Evolutionary conservation across 306 rosid genomes (phyloP), one percentile per base, ranked within the genome.

Genomic region (Vigna radiata): DNA sequence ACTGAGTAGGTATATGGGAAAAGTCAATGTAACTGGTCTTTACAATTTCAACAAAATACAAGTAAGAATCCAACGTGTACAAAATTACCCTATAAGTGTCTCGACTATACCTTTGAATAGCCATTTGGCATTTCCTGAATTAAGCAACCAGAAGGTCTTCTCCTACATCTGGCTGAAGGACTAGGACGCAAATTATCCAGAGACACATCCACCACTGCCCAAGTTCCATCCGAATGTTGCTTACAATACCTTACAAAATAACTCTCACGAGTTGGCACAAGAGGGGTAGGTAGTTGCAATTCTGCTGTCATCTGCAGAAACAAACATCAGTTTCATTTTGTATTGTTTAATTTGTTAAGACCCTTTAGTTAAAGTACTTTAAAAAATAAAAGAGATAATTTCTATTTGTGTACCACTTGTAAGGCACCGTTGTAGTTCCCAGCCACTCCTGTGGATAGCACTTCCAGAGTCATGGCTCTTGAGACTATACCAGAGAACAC

Each of bases 71-170:
- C 1, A 16, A 29, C 14, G n/a, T 74, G 43, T 4, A 18, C 16
- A 27, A 11, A 44, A 12, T 44, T 44, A 63, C 12, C 23, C 72
- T 36, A 10, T 6, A 72, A 17, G 25, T 18, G 0, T 19, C 8
- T 15, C 44, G 6, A 4, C 27, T 55, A 27, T 71, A 92, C 99
- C 99, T 87, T 92, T 1, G 99, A 92, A 70, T 92, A 89, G 21
- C 99, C 99, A 81, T 96, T 96, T 9, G 99, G 98, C 98, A 93
- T 84, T 79, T 96, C 99, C 79, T 96, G 98, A 80, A 96, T 91
- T 52, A 96, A 86, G 77, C 99, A 96, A 56, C 99, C 99, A 2
- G 99, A 92, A 47, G 99, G 98, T 80, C 94, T 90, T 90, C 98
- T 88, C 79, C 92, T 85, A 44, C 93, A 88, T 79, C 89, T 83